Evolutionary conservation across 164 flowering plant genomes (phyloP), one percentile per base, ranked within the genome.

Genomic region (Chloranthus sessilifolius): DNA sequence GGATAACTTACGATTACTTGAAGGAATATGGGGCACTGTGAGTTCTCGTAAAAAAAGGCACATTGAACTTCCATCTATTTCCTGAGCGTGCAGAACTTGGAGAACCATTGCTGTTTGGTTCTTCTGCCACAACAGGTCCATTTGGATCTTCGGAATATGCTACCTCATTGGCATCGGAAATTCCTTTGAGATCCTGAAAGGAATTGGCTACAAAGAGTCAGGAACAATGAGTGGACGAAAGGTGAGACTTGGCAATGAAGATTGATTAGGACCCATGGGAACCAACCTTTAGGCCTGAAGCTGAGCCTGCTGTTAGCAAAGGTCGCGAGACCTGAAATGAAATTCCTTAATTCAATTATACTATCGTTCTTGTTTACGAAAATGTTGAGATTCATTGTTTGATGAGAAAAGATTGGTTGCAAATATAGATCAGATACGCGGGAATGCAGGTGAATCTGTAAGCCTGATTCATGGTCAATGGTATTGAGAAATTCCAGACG

Each of bases 1-100:
- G 25, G 1, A 27, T 15, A 15, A 10, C 12, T 7, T 27, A 8
- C 8, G 30, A 6, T 58, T 59, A 61, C 70, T 67, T 65, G 66
- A 53, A 43, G 43, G 63, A 46, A 5, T 24, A 59, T 29, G 68
- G 62, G 1, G 73, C 79, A 45, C 82, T 69, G 36, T 56, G 62
- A 23, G 70, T 73, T 68, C 86, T 74, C 2, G 62, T 41, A 20
- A 80, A 50, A 27, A 74, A 53, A 12, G 79, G 43, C 17, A 56
- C 66, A 52, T 35, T 50, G 2, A 64, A 20, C 51, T 28, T 62
- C 66, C 75, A 22, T 12, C 24, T 24, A 41, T n/a, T n/a, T 15
- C 82, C 71, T 30, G 62, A 62, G 15, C 65, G 2, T 27, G 75
- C 39, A 27, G 73, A 61, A 50, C 72, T 60, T 11, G 76, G 58